Evolutionary conservation across 208 protist genomes (phyloP), one percentile per base, ranked within the genome.

Genomic region (Giardia muris): DNA sequence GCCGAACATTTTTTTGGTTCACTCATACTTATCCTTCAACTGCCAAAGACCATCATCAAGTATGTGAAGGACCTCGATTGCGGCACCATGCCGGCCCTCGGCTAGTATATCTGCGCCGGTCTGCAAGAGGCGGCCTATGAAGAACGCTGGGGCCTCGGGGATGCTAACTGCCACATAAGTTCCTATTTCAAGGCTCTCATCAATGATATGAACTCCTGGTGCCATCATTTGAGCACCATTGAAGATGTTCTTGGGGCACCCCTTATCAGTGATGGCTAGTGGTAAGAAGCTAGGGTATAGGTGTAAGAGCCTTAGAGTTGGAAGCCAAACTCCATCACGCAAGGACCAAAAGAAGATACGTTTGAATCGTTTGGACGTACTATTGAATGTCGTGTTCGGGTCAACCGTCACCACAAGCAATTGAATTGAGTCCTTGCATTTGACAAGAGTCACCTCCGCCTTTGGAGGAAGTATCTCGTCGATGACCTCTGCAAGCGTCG

Each of bases 201-300:
- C 86, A 10, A 89, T 89, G 39, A 46, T 4, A 43, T 89, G 86
- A 43, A 89, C 45, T 10, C 86, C 86, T 46, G 86, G 86, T 10
- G 86, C 86, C 86, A 89, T 89, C 42, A 89, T 46, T 43, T 89
- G 42, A 10, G 86, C 86, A 43, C 86, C 86, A 4, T 89, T 4
- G 86, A 89, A 43, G 19, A 89, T 76, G 57, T 39, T 39, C 57
- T 76, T 76, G 57, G 57, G 57, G 57, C 57, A 76, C 57, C 19
- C 10, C 57, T 10, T 30, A 30, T 76, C 57, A 30, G 57, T 76
- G 10, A 76, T 10, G 10, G 30, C 19, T 30, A 76, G 19, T 10
- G 57, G 57, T 10, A 76, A 30, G 19, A 76, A 30, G 57, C 19
- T 76, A 10, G 57, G 57, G 57, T 76, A 76, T 76, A 10, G 57